These are phyloP conservation scores for Candida golubevii DNA, from an alignment of 805 yeast species.

Conservation along the genomic window DNA sequence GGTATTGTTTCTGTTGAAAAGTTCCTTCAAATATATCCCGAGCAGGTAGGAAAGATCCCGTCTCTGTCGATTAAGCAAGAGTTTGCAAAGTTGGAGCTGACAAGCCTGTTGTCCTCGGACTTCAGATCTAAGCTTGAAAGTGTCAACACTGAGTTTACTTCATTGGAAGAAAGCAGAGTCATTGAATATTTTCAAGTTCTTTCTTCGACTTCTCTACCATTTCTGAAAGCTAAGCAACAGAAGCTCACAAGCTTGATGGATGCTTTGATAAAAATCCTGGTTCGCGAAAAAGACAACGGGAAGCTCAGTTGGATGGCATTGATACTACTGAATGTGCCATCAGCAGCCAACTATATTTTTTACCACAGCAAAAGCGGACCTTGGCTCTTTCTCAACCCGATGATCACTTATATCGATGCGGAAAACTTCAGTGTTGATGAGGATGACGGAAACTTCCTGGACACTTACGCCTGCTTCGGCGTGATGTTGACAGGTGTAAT, in stretches of 20 bases:
- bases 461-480: conserved; percentile 65
- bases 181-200: conserved; percentile 24
- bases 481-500: conserved; percentile 40
- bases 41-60: conserved; percentile 21
- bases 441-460: conserved; percentile 60
- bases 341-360: conserved; percentile 13
- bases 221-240: conserved; percentile 19
- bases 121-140: conserved; percentile 30
- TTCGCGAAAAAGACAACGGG: conserved; percentile 19
- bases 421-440: conserved; percentile 33
- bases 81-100: conserved; percentile 20
- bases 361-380: conserved; percentile 14
- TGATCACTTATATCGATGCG: conserved; percentile 18
- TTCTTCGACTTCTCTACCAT: conserved; percentile 11
- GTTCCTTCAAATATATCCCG: conserved; percentile 26
- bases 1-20: conserved; percentile 23
- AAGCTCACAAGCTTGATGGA: conserved; percentile 18
- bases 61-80: conserved; percentile 26
- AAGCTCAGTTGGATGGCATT: conserved; percentile 24
- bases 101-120: conserved; percentile 12
- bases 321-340: conserved; percentile 12
- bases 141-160: conserved; percentile 36
- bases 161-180: conserved; percentile 37
- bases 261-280: conserved; percentile 7
- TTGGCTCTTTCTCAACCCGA: conserved; percentile 20